Base-by-base conservation (phyloP, 768 basidiomycete genomes). In the Mycena sanguinolenta region DNA sequence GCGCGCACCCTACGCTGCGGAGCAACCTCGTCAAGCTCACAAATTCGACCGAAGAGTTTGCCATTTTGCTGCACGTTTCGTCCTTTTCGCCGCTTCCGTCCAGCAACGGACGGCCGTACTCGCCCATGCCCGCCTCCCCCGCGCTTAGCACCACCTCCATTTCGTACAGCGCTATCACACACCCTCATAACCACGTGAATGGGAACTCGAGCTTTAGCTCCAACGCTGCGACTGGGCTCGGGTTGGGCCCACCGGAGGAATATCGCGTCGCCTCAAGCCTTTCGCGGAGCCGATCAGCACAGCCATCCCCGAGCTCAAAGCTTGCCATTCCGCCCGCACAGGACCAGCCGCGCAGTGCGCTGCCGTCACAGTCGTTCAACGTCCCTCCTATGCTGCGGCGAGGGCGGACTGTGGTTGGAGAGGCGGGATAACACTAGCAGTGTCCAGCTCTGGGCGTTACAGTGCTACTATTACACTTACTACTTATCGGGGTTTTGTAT, bases 31-130 rank as follows among this genome's bases (percentile, higher is more conserved):
- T 91, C 46, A 88, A 88, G 71, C 85, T 98, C 65, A 94, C 92
- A 25, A 92, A 94, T 74, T 88, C 91, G 16, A 95, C 95, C 14
- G 91, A 97, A 79, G 95, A 95, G 78, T 93, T 96, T 75, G 91
- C 94, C 58, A 94, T 95, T 73, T 84, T 97, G 57, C 83, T 97
- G 21, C 94, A 95, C 75, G 92, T 95, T 55, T 95, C 95, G 9
- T 94, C 93, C 0, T 90, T 94, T 73, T 89, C 94, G 50, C 88
- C 91, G 13, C 80, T 87, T 4, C 78, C 87, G 21, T 65, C 73
- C 27, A 2, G 81, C 82, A 73, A 67, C 32, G 65, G 62, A 46
- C 84, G 89, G 44, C 84, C 91, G 16, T 89, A 88, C 76, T 91
- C 92, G 49, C 92, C 93, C 12, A 83, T 89, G 79, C 79, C 84